These are phyloP conservation scores for Luffa acutangula DNA, from an alignment of 306 rosid species.

Conservation along the genomic window DNA sequence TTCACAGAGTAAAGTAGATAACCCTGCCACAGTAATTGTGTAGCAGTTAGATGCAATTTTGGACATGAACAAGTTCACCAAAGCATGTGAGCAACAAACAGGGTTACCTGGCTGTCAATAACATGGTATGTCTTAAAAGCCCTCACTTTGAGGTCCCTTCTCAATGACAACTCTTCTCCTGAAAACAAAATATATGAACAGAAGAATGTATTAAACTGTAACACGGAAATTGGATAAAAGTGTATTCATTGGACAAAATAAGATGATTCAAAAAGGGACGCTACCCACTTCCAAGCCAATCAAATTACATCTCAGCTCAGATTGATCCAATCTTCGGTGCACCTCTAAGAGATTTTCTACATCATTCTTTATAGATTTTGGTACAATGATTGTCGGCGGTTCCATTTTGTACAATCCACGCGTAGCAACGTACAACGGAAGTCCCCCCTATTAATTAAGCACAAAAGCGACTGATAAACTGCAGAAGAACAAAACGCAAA, in stretches of 20 bases:
- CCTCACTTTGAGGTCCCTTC: conserved; percentile 73
- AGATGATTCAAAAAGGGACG: conserved; percentile 13
- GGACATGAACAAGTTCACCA: background rate
- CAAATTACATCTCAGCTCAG: conserved; percentile 65
- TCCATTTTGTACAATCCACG: conserved; percentile 80
- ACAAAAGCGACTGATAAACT: background rate
- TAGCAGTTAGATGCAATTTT: background rate
- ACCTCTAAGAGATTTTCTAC: conserved; percentile 73
- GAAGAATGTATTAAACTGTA: background rate
- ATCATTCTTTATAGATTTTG: conserved; percentile 54
- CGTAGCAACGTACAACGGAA: conserved; percentile 88
- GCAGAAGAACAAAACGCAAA: background rate
- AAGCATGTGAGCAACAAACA: background rate
- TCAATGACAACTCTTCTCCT: conserved; percentile 70
- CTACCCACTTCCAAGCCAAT: conserved; percentile 87
- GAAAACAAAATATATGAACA: conserved; percentile 16
- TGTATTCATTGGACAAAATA: background rate
- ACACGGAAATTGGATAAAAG: background rate
- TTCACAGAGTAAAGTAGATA: conserved; percentile 57
- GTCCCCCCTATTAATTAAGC: conserved; percentile 59
- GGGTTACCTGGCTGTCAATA: conserved; percentile 76
- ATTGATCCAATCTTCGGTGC: conserved; percentile 80
- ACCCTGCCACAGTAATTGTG: conserved; percentile 51
- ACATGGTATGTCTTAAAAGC: conserved; percentile 81
- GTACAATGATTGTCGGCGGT: conserved; percentile 80